These are phyloP conservation scores for Gaertneriomyces semiglobifer DNA, from an alignment of 192 early-diverging fungal species.

Conservation along the genomic window DNA sequence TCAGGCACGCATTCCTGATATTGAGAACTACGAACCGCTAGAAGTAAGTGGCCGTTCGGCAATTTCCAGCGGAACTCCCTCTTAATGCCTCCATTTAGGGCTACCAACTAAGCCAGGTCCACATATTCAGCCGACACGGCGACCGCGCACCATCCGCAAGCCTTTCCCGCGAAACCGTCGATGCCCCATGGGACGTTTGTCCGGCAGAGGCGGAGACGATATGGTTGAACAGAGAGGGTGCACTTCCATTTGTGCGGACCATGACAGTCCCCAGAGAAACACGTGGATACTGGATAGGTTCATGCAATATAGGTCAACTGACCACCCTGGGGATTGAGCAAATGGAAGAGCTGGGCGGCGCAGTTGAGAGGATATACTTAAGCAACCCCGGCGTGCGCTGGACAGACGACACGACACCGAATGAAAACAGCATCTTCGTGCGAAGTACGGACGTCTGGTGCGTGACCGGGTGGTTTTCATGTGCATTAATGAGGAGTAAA, in stretches of 20 bases:
- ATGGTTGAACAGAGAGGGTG: too few species aligned
- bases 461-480: too few species aligned
- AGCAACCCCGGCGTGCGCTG: too few species aligned
- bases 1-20: too few species aligned
- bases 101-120: background rate
- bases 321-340: slow-evolving; percentile 1
- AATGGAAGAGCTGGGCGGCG: background rate
- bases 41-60: too few species aligned
- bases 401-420: background rate
- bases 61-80: too few species aligned
- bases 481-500: background rate
- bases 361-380: background rate
- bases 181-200: background rate
- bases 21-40: too few species aligned
- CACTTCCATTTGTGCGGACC: too few species aligned
- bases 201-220: too few species aligned
- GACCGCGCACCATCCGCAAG: slow-evolving; percentile 4
- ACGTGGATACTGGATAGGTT: slow-evolving; percentile 6
- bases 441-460: slow-evolving; percentile 13
- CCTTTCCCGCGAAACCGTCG: background rate
- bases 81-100: too few species aligned
- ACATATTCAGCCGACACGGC: background rate
- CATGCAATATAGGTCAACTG: slow-evolving; percentile 6
- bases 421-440: background rate
- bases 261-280: too few species aligned